Percentiles rank a stretch among this genome's conserved stretches.
Evolutionary conservation across 306 rosid genomes (phyloP).

Genomic region (Astragalus membranaceus): DNA sequence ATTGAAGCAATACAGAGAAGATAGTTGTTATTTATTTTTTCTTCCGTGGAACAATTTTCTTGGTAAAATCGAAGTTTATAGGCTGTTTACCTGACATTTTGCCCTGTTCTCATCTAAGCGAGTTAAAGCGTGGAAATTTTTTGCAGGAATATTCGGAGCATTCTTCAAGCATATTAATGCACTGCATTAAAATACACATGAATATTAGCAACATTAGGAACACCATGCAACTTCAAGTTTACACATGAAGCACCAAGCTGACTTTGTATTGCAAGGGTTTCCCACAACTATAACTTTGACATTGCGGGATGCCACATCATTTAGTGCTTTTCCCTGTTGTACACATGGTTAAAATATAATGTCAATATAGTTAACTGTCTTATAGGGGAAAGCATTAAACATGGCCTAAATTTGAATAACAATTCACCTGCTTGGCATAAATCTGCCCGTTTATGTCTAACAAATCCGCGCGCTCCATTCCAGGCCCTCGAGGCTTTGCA

Average conservation of each 20-base stretch:
- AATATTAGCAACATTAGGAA: constrained; percentile 14
- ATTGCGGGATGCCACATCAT: constrained; percentile 77
- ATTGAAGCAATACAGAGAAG: constrained; percentile 18
- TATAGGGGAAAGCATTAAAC: not conserved
- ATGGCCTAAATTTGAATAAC: not conserved
- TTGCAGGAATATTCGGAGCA: constrained; percentile 94
- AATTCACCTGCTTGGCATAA: constrained; percentile 69
- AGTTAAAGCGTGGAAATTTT: constrained; percentile 88
- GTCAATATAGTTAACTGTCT: not conserved
- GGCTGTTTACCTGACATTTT: constrained; percentile 77
- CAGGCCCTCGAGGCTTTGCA: constrained; percentile 99
- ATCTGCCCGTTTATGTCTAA: constrained; percentile 90
- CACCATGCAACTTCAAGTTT: constrained; percentile 1
- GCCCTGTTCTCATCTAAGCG: constrained; percentile 97
- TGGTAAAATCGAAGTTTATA: not conserved
- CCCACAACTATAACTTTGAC: constrained; percentile 95
- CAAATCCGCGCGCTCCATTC: constrained; percentile 85
- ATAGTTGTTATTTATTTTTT: not conserved
- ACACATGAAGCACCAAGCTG: constrained; percentile 26
- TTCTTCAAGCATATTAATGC: constrained; percentile 92
- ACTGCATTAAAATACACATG: constrained; percentile 36
- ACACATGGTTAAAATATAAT: constrained; percentile 4
- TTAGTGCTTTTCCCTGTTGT: constrained; percentile 76
- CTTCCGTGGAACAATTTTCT: not conserved
- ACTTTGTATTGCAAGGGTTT: constrained; percentile 98